These are phyloP conservation scores for Martensiomyces pterosporus DNA, from an alignment of 192 early-diverging fungal species.

Conservation along the genomic window DNA sequence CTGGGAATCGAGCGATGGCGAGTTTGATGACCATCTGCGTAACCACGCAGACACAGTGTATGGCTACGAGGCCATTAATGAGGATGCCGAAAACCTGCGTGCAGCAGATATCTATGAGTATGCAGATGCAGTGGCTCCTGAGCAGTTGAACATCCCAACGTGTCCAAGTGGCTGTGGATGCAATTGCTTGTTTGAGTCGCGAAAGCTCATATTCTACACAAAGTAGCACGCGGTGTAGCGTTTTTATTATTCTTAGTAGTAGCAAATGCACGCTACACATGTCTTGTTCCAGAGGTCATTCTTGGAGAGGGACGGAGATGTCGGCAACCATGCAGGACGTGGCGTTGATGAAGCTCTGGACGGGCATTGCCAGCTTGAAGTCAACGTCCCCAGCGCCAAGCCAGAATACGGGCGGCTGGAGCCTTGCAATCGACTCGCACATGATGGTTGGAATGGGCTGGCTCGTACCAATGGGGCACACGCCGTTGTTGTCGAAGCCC, in stretches of 20 bases:
- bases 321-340: constrained; percentile 24
- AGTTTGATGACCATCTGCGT: constrained; percentile 30
- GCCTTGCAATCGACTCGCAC: constrained; percentile 54
- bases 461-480: constrained; percentile 65
- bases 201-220: constrained; percentile 10
- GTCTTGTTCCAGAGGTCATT: constrained; percentile 13
- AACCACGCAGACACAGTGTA: not conserved
- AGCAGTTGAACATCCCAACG: constrained; percentile 27
- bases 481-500: constrained; percentile 67
- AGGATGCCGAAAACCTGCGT: too few species aligned
- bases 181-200: constrained; percentile 38
- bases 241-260: not conserved
- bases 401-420: constrained; percentile 66
- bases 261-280: not conserved
- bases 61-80: not conserved
- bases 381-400: constrained; percentile 82
- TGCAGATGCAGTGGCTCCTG: constrained; percentile 1
- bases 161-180: constrained; percentile 46
- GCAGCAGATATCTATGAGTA: not conserved
- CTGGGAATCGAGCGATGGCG: constrained; percentile 24
- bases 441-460: constrained; percentile 61
- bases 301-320: constrained; percentile 14
- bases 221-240: not conserved
- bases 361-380: constrained; percentile 75
- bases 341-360: constrained; percentile 55